These are phyloP conservation scores for Boletus speciosus DNA, from an alignment of 768 basidiomycete genomes.

Conservation along the genomic window DNA sequence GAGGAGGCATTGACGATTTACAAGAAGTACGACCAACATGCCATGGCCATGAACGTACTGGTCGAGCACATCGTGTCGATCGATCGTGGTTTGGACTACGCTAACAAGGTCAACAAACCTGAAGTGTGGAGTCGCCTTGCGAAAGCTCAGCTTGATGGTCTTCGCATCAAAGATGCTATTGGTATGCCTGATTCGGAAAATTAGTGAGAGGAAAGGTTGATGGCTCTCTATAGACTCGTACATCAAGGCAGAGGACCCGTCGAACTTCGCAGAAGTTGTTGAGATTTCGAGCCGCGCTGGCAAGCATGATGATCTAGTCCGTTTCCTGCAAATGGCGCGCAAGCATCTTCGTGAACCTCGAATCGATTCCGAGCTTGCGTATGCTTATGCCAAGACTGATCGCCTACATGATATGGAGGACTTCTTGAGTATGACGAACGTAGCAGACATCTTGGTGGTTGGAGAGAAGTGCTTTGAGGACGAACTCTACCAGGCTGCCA, in stretches of 20 bases:
- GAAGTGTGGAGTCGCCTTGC: slow-evolving; percentile 97
- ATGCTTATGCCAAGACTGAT: slow-evolving; percentile 97
- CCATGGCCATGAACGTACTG: slow-evolving; percentile 93
- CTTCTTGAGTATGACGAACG: slow-evolving; percentile 97
- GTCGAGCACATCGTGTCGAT: slow-evolving; percentile 98
- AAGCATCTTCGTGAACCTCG: slow-evolving; percentile 95
- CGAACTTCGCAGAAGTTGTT: slow-evolving; percentile 92
- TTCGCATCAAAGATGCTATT: slow-evolving; percentile 97
- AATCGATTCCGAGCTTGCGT: slow-evolving; percentile 97
- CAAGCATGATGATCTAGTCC: slow-evolving; percentile 90
- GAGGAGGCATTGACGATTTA: slow-evolving; percentile 97
- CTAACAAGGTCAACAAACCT: slow-evolving; percentile 92
- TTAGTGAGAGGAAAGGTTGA: not conserved
- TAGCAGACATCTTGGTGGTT: slow-evolving; percentile 93
- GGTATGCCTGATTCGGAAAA: slow-evolving; percentile 46
- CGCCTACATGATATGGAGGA: slow-evolving; percentile 99
- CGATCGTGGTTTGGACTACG: slow-evolving; percentile 94
- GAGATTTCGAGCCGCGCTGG: slow-evolving; percentile 94
- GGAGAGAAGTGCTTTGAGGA: slow-evolving; percentile 99
- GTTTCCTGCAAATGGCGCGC: slow-evolving; percentile 97
- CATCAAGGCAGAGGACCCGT: slow-evolving; percentile 94
- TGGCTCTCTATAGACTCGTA: slow-evolving; percentile 69
- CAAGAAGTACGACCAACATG: slow-evolving; percentile 96
- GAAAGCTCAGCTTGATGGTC: slow-evolving; percentile 98
- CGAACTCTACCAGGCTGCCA: slow-evolving; percentile 94